Evolutionary conservation across 2,329 filamentous ascomycete genomes (phyloP).

Genomic region (Verticillium nonalfalfae): DNA sequence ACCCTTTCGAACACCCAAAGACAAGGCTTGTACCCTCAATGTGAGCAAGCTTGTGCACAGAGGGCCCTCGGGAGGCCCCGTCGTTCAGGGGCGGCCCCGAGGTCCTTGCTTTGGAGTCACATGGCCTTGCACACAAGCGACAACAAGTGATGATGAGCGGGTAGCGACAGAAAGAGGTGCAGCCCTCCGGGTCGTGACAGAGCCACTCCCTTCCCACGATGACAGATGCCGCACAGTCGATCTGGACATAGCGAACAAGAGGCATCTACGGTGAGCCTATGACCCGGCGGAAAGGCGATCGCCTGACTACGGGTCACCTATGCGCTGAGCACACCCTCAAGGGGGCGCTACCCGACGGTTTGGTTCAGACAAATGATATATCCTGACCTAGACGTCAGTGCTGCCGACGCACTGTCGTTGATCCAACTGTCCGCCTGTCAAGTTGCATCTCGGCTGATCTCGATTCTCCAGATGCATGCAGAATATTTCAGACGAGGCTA

Average conservation of each 20-base stretch:
- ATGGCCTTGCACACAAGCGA: background rate
- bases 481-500: too few species aligned
- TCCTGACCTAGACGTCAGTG: background rate
- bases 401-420: background rate
- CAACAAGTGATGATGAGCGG: background rate
- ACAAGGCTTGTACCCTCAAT: too few species aligned
- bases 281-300: background rate
- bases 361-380: background rate
- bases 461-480: background rate
- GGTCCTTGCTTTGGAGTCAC: background rate
- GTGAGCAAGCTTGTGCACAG: background rate
- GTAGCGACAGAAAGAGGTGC: background rate
- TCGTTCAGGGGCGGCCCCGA: background rate
- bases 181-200: background rate
- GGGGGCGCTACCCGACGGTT: slow-evolving; percentile 1
- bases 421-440: background rate
- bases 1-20: too few species aligned
- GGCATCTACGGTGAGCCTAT: background rate
- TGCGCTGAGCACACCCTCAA: background rate
- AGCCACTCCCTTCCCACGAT: background rate
- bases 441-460: background rate
- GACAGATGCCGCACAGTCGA: too few species aligned
- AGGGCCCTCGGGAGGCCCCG: background rate
- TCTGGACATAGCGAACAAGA: background rate
- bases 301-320: background rate